Percentiles rank a stretch among this genome's conserved stretches.
Evolutionary conservation across 306 rosid species (phyloP).

Genomic region (Luffa aegyptiaca): DNA sequence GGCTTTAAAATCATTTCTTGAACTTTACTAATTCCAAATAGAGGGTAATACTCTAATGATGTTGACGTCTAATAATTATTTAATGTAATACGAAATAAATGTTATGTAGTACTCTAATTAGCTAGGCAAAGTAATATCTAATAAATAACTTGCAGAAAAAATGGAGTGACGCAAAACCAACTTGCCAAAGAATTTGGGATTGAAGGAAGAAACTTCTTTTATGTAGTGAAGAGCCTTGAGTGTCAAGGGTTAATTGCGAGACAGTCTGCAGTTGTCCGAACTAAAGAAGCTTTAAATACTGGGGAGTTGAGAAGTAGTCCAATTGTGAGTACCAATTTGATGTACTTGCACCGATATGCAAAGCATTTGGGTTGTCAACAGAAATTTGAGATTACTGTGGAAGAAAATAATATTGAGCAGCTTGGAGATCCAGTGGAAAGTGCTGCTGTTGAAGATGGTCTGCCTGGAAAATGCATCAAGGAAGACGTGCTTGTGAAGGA

Average conservation of each 20-base stretch:
- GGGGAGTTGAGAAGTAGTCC: constrained; percentile 36
- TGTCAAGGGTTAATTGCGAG: constrained; percentile 65
- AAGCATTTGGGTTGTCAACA: constrained; percentile 52
- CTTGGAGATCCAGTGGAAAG: constrained; percentile 14
- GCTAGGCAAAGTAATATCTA: background rate
- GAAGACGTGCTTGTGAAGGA: constrained; percentile 58
- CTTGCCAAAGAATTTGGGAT: constrained; percentile 58
- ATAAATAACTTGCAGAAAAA: constrained; percentile 20
- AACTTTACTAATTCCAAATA: too few species aligned
- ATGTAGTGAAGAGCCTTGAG: constrained; percentile 62
- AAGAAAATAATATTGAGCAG: constrained; percentile 19
- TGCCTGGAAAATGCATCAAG: constrained; percentile 19
- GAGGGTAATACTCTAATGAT: too few species aligned
- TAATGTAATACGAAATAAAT: background rate
- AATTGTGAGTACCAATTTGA: constrained; percentile 54
- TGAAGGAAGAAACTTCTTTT: constrained; percentile 51
- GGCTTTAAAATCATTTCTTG: too few species aligned
- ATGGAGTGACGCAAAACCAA: constrained; percentile 70
- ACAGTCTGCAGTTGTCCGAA: constrained; percentile 62
- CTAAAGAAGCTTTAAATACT: constrained; percentile 31
- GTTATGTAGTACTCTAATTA: background rate
- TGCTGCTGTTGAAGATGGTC: constrained; percentile 16
- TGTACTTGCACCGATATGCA: constrained; percentile 69
- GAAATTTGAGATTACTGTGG: constrained; percentile 49
- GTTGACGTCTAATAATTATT: background rate